Percentiles rank a stretch among this genome's conserved stretches.
phyloP scores from a whole-genome alignment of 805 yeast genomes.

The Metschnikowia drakensbergensis region DNA sequence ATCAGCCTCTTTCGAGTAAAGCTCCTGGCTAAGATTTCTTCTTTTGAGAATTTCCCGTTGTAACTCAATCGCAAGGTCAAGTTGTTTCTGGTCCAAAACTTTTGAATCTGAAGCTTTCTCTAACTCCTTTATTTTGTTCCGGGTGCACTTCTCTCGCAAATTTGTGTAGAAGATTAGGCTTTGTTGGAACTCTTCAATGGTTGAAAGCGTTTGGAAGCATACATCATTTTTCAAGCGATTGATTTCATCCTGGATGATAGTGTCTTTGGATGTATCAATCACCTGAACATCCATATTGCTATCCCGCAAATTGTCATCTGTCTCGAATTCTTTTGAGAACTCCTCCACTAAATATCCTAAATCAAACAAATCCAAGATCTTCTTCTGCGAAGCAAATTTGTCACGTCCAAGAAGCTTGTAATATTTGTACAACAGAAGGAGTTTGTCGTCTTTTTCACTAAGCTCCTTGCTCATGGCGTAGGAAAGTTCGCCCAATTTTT shows the following conservation, averaged over 20 bases:
- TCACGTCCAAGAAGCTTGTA: slow-evolving; percentile 22
- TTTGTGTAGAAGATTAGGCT: slow-evolving; percentile 9
- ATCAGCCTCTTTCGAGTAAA: slow-evolving; percentile 21
- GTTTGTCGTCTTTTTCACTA: slow-evolving; percentile 32
- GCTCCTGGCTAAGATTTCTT: slow-evolving; percentile 14
- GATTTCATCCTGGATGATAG: slow-evolving; percentile 40
- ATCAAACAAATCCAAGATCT: slow-evolving; percentile 27
- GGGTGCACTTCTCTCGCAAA: slow-evolving; percentile 14
- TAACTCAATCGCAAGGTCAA: slow-evolving; percentile 25
- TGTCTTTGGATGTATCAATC: slow-evolving; percentile 27
- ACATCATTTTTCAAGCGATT: slow-evolving; percentile 37
- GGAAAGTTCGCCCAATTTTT: slow-evolving; percentile 37
- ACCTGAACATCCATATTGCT: slow-evolving; percentile 5
- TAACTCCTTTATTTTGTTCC: slow-evolving; percentile 3
- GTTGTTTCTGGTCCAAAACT: slow-evolving; percentile 6
- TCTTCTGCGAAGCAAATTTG: slow-evolving; percentile 28
- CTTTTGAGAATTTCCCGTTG: slow-evolving; percentile 26
- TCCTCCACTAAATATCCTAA: slow-evolving; percentile 33
- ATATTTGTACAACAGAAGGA: slow-evolving; percentile 26
- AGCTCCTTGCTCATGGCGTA: slow-evolving; percentile 37
- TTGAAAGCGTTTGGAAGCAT: slow-evolving; percentile 31
- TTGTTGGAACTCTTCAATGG: slow-evolving; percentile 27
- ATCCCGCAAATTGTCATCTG: slow-evolving; percentile 11
- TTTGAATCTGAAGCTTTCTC: background rate
- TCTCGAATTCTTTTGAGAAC: slow-evolving; percentile 16